Base-by-base conservation (phyloP, 768 basidiomycete genomes). In the Naematelia encephala region DNA sequence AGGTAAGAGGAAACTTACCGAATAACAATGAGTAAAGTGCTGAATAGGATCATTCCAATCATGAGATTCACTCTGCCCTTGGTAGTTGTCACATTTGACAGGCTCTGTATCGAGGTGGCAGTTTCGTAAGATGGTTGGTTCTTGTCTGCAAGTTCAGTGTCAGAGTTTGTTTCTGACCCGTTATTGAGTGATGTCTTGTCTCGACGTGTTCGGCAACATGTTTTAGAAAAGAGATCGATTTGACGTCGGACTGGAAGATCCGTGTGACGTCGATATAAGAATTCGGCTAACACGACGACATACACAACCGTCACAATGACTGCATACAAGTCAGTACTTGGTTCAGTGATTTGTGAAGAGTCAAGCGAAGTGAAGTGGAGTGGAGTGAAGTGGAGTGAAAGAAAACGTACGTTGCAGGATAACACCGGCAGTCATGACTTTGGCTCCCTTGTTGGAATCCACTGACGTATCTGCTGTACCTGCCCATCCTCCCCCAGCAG, bases 391-490 rank as follows among this genome's bases (percentile, higher is more conserved):
- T 39, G 26, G 2, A 21, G 48, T 23, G 22, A 16, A 14, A 43
- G 1, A 22, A 29, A 22, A 74, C 80, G 54, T 34, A 81, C 81
- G 70, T 56, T 87, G 86, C 66, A 87, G 81, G 16, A 79, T 78
- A 60, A 88, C 86, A 49, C 86, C 87, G 1, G 54, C 73, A 26
- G 68, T 79, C 84, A 86, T 86, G 67, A 85, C 79, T 49, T 82
- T 66, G 13, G 79, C 81, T 3, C 83, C 84, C 78, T 80, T 55
- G 27, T 75, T 70, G 16, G 75, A 61, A 22, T 61, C 69, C 14
- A 66, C 57, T 26, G 56, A 48, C 3, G 62, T 68, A 12, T 60
- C 60, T 25, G 77, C 80, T 0, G 72, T 69, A 3, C 82, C 79
- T 0, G 85, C 85, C 21, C 80, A 66, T 0, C 82, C 86, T 23